Base-by-base conservation (phyloP, 495 filamentous ascomycete genomes). In the Aspergillus hancockii region DNA sequence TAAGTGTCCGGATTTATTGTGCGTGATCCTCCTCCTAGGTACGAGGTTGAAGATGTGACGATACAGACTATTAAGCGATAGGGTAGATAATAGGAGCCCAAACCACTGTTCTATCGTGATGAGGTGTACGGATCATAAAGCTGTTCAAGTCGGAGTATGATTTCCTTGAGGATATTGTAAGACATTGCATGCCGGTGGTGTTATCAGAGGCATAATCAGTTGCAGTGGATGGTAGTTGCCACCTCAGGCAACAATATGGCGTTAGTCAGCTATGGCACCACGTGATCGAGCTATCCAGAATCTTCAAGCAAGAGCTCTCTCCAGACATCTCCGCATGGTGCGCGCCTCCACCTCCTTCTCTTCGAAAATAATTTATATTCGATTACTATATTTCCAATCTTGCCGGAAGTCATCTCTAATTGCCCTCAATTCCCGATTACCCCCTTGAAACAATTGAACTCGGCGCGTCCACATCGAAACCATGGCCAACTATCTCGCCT, bases 401-500 rank as follows among this genome's bases (percentile, higher is more conserved):
- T 28, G 40, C 8, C 13, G 21, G 10, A 8, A 40, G 36, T 13
- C 18, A 12, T 19, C 34, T 31, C 7, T 51, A 25, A 30, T 54
- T 25, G 21, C 18, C 32, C 52, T 23, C 40, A 22, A 49, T n/a
- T 8, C 38, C 21, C 22, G 3, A 4, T 14, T n/a, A 9, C 38
- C 22, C 22, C 21, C 23, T 31, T 31, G n/a, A 16, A 30, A 9
- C 8, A 34, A 45, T 47, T 21, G 52, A 49, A 38, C 21, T 19
- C 49, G 51, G 59, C 59, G 59, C 52, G 55, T 52, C 22, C 25
- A 45, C 45, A 34, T 34, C 41, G 14, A 43, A 36, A 79, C 50
- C 71, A 88, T 88, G 84, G 93, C 93, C 72, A 97, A 96, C 85
- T 98, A 98, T 71, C 92, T 98, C 73, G 94, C 94, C 72, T 96